Percentiles rank a stretch among this genome's conserved stretches.
These are phyloP conservation scores for Tylopilus felleus DNA, from an alignment of 768 basidiomycete species.

Conservation along the genomic window DNA sequence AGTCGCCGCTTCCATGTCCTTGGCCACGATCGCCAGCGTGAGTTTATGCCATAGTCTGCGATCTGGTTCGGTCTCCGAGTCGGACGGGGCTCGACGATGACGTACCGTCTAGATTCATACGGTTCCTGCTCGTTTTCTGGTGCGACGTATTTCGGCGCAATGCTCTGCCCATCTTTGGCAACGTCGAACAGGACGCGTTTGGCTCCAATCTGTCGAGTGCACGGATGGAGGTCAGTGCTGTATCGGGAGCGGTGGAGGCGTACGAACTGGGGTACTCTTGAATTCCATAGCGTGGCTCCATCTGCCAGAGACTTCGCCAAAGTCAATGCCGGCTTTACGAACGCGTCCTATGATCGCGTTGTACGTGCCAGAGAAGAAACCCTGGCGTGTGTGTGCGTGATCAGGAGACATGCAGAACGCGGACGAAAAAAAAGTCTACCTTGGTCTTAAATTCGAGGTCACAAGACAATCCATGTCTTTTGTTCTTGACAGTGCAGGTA, in stretches of 20 bases:
- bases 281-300: slow-evolving; percentile 93
- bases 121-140: slow-evolving; percentile 85
- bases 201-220: slow-evolving; percentile 49
- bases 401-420: not conserved
- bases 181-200: slow-evolving; percentile 86
- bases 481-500: slow-evolving; percentile 79
- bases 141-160: slow-evolving; percentile 80
- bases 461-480: slow-evolving; percentile 65
- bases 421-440: slow-evolving; percentile 38
- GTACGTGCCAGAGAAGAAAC: slow-evolving; percentile 96
- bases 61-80: no score
- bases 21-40: slow-evolving; percentile 78
- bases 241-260: not conserved
- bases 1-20: slow-evolving; percentile 95
- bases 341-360: slow-evolving; percentile 85
- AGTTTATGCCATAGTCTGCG: slow-evolving; percentile 68
- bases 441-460: slow-evolving; percentile 98
- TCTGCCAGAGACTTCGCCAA: slow-evolving; percentile 85
- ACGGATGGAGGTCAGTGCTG: not conserved
- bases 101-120: slow-evolving; percentile 83
- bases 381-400: slow-evolving; percentile 42
- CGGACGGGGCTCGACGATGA: slow-evolving; percentile 1
- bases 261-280: slow-evolving; percentile 60
- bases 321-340: slow-evolving; percentile 55
- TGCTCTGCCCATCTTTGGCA: slow-evolving; percentile 63